Evolutionary conservation across 2,329 filamentous ascomycete genomes (phyloP).

Genomic region (Xylaria sp.): DNA sequence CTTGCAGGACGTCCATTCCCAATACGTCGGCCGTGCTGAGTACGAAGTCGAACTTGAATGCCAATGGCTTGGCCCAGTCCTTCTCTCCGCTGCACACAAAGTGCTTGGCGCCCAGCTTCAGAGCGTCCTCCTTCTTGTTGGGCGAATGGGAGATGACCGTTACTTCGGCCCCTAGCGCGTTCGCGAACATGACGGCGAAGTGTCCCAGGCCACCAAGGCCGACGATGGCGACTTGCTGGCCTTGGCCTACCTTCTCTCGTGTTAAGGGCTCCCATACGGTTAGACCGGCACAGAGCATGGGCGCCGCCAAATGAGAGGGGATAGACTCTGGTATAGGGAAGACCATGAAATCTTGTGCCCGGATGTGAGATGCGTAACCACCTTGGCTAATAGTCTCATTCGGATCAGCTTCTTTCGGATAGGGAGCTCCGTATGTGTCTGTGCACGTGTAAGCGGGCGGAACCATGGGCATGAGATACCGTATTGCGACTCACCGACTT

Average conservation of each 20-base stretch:
- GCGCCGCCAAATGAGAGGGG: conserved; percentile 64
- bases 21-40: conserved; percentile 63
- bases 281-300: conserved; percentile 81
- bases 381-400: conserved; percentile 73
- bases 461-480: neutral
- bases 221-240: conserved; percentile 76
- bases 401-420: conserved; percentile 64
- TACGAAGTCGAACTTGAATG: conserved; percentile 62
- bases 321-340: conserved; percentile 68
- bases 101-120: conserved; percentile 71
- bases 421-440: conserved; percentile 69
- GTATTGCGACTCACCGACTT: conserved; percentile 51
- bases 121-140: conserved; percentile 68
- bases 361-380: conserved; percentile 65
- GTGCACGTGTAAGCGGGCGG: conserved; percentile 8
- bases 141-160: conserved; percentile 72
- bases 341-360: conserved; percentile 67
- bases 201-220: conserved; percentile 81
- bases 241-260: conserved; percentile 74
- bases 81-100: conserved; percentile 61
- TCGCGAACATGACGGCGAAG: conserved; percentile 76
- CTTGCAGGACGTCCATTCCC: conserved; percentile 64
- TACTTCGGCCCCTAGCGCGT: conserved; percentile 74
- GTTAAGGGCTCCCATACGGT: conserved; percentile 77
- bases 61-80: conserved; percentile 67